Conservation (phyloP, 352 stramenopile species). For the Saprolegnia diclina region DNA sequence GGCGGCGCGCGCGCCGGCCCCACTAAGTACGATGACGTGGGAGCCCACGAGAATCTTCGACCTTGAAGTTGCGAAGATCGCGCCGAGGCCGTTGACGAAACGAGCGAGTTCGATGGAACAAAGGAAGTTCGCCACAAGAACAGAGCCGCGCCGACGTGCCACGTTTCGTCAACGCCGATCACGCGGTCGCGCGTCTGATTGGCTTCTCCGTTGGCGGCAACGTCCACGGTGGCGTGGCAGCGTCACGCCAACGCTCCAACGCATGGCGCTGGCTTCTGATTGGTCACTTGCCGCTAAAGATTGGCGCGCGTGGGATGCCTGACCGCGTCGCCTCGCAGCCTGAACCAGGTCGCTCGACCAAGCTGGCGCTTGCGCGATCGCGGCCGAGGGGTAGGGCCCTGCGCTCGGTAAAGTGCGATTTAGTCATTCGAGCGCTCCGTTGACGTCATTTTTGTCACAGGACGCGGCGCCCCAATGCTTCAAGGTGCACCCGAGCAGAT, state of each 20-base stretch:
- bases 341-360: too few species aligned
- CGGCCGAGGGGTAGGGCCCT: not conserved
- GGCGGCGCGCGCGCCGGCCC: not conserved
- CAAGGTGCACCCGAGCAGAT: not conserved
- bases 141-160: too few species aligned
- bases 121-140: slow-evolving; percentile 7
- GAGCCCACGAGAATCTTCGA: not conserved
- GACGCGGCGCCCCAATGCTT: not conserved
- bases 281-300: too few species aligned
- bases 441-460: slow-evolving; percentile 18
- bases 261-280: not conserved
- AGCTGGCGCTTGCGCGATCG: not conserved
- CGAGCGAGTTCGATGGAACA: not conserved
- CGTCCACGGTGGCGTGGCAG: slow-evolving; percentile 3
- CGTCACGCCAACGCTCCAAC: not conserved
- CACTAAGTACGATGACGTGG: slow-evolving; percentile 12
- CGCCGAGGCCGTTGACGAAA: not conserved
- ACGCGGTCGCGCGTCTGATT: not conserved
- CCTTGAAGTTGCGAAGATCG: slow-evolving; percentile 9
- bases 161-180: slow-evolving; percentile 1
- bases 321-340: too few species aligned
- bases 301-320: too few species aligned
- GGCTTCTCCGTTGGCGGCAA: not conserved
- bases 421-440: slow-evolving; percentile 13
- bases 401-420: not conserved